Evolutionary conservation across 805 yeast genomes (phyloP).

Genomic region (Candida sonorensis): DNA sequence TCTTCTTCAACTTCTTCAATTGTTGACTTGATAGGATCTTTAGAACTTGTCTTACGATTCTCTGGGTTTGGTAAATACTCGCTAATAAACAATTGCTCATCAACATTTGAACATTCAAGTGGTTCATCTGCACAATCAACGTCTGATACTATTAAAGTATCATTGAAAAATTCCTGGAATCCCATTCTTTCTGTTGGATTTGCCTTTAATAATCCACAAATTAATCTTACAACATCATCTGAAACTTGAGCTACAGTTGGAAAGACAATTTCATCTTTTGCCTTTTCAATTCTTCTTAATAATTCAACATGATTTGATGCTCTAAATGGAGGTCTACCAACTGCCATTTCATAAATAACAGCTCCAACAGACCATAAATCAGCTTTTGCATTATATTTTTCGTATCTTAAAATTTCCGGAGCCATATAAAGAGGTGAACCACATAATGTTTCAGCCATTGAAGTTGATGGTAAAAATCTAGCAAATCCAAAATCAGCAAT

Average conservation of each 20-base stretch:
- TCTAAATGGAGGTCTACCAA: conserved; percentile 93
- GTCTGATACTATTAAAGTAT: conserved; percentile 55
- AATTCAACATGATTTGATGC: conserved; percentile 92
- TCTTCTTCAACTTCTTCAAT: conserved; percentile 5
- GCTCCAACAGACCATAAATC: conserved; percentile 99
- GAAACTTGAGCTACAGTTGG: conserved; percentile 64
- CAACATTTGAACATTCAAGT: conserved; percentile 58
- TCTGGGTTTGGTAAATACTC: conserved; percentile 47
- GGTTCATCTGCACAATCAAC: conserved; percentile 49
- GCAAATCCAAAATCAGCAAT: conserved; percentile 99
- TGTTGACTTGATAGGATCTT: conserved; percentile 8
- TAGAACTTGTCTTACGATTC: background rate
- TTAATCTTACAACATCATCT: conserved; percentile 58
- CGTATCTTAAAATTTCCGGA: conserved; percentile 90
- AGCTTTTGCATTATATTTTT: conserved; percentile 94
- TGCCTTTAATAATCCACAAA: conserved; percentile 69
- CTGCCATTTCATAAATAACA: conserved; percentile 89
- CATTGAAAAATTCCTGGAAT: conserved; percentile 79
- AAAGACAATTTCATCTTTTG: conserved; percentile 71
- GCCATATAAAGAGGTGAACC: conserved; percentile 99
- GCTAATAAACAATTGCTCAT: conserved; percentile 76
- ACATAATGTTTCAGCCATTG: conserved; percentile 94
- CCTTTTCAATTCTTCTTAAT: conserved; percentile 74
- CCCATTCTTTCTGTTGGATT: conserved; percentile 86
- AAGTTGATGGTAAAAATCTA: conserved; percentile 83